phyloP scores from a whole-genome alignment of 2,329 filamentous ascomycete genomes.

The Penicillium sp. region DNA sequence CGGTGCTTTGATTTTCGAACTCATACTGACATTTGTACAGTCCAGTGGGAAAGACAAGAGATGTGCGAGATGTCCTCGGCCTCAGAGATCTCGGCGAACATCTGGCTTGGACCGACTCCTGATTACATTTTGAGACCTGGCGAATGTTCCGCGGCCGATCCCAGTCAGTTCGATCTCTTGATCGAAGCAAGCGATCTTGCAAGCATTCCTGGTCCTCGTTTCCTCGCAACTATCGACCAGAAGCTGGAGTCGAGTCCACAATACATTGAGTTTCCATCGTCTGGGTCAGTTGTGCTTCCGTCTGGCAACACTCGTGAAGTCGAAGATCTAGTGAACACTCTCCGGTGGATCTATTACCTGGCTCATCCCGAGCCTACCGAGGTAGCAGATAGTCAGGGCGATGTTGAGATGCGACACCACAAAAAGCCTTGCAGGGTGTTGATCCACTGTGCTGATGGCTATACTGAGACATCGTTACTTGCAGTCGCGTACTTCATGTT shows the following conservation, averaged over 20 bases:
- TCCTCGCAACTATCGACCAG: constrained; percentile 64
- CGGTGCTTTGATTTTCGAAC: neutral
- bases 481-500: constrained; percentile 93
- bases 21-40: constrained; percentile 29
- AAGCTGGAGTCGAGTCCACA: constrained; percentile 53
- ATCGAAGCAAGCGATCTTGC: constrained; percentile 89
- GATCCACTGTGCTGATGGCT: constrained; percentile 92
- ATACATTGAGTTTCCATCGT: constrained; percentile 82
- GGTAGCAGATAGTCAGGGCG: constrained; percentile 53
- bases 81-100: constrained; percentile 84
- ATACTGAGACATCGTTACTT: constrained; percentile 89
- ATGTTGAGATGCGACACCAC: constrained; percentile 53
- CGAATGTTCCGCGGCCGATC: constrained; percentile 48
- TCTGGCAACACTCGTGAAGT: constrained; percentile 81
- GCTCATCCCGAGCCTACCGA: constrained; percentile 61
- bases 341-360: constrained; percentile 85
- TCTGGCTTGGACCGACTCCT: constrained; percentile 86
- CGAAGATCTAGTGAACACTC: constrained; percentile 80
- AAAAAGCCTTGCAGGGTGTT: constrained; percentile 67
- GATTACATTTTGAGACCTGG: constrained; percentile 58
- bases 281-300: constrained; percentile 85
- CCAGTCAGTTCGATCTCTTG: constrained; percentile 71
- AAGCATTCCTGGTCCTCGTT: constrained; percentile 68
- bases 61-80: constrained; percentile 93
- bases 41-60: constrained; percentile 81